These are phyloP conservation scores for Diaporthe sp. DNA, from an alignment of 2,329 filamentous ascomycete genomes.

Conservation along the genomic window DNA sequence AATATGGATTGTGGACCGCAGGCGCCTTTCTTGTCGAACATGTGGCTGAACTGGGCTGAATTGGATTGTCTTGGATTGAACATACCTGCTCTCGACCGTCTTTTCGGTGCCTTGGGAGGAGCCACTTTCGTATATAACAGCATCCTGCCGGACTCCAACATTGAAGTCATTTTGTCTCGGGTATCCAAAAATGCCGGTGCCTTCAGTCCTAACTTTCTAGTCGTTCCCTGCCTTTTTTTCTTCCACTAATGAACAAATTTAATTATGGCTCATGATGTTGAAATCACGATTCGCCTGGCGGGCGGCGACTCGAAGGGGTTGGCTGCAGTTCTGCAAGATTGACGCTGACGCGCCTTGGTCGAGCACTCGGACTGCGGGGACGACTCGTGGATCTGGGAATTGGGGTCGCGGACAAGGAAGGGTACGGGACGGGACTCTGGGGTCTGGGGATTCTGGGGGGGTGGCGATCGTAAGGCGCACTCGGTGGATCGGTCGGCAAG, in stretches of 20 bases:
- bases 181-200: background rate
- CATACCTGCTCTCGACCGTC: constrained; percentile 71
- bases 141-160: constrained; percentile 55
- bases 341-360: constrained; percentile 3
- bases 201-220: background rate
- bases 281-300: constrained; percentile 9
- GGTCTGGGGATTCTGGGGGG: constrained; percentile 16
- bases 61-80: constrained; percentile 43
- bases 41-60: background rate
- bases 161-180: background rate
- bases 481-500: constrained; percentile 20
- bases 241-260: background rate
- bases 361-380: constrained; percentile 27
- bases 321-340: constrained; percentile 5
- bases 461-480: background rate
- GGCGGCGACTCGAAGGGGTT: background rate
- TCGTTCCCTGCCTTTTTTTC: background rate
- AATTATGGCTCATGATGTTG: constrained; percentile 24
- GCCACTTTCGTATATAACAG: constrained; percentile 71
- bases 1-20: background rate
- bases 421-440: constrained; percentile 11
- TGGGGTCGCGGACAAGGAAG: constrained; percentile 36
- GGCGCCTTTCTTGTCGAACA: background rate
- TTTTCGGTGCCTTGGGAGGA: constrained; percentile 70
- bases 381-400: constrained; percentile 23